Conservation (phyloP, 805 yeast genomes). For the Candida gorgasii region DNA sequence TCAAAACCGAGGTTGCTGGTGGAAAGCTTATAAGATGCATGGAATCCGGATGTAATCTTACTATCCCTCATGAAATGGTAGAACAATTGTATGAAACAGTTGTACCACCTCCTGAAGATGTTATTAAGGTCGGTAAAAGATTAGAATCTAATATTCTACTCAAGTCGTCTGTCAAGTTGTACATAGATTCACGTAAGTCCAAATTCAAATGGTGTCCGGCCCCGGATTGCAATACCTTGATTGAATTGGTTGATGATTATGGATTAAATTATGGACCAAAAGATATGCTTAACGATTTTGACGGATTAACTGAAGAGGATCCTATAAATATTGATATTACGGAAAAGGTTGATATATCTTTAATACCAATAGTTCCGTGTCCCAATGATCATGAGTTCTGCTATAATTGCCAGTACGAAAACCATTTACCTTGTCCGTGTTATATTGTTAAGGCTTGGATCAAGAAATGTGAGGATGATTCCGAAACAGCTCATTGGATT, state of each 20-base stretch:
- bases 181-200: conserved; percentile 45
- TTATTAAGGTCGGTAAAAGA: neutral
- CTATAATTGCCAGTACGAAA: conserved; percentile 68
- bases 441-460: conserved; percentile 68
- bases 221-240: conserved; percentile 68
- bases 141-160: conserved; percentile 31
- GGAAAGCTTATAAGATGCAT: conserved; percentile 66
- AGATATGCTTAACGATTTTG: conserved; percentile 23
- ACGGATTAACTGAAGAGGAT: conserved; percentile 9
- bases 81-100: conserved; percentile 14
- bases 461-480: conserved; percentile 77
- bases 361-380: conserved; percentile 73
- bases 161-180: conserved; percentile 45
- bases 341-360: conserved; percentile 10
- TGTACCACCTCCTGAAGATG: conserved; percentile 13
- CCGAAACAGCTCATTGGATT: conserved; percentile 88
- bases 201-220: conserved; percentile 80
- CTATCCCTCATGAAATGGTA: conserved; percentile 45
- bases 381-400: conserved; percentile 71
- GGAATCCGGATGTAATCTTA: conserved; percentile 50
- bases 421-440: conserved; percentile 88
- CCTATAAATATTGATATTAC: conserved; percentile 7
- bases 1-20: conserved; percentile 48
- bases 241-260: conserved; percentile 31
- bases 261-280: conserved; percentile 5